Evolutionary conservation across 106 monocot species (phyloP).

Genomic region (Gastrodia elata): DNA sequence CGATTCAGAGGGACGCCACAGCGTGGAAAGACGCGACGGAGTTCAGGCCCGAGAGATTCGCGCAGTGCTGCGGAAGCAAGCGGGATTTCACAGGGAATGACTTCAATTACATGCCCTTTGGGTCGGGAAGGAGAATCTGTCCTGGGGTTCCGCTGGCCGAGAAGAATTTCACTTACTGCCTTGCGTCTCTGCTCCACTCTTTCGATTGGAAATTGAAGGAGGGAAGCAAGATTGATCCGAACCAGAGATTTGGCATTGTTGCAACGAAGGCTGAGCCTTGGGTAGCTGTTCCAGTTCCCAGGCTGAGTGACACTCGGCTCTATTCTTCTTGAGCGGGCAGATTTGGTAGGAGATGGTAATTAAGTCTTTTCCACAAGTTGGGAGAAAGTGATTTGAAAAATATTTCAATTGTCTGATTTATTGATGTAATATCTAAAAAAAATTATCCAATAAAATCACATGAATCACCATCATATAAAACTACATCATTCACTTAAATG

Average conservation of each 20-base stretch:
- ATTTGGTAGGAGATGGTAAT: too few species aligned
- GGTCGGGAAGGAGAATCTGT: conserved; percentile 44
- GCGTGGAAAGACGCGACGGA: conserved; percentile 14
- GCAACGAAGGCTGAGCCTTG: conserved; percentile 29
- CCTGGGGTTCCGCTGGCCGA: conserved; percentile 30
- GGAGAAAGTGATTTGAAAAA: too few species aligned
- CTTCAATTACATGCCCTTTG: conserved; percentile 37
- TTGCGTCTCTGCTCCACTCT: conserved; percentile 38
- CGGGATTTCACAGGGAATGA: conserved; percentile 12
- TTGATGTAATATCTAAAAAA: too few species aligned
- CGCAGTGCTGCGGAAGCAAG: too few species aligned
- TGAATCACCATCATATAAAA: too few species aligned
- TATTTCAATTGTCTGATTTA: too few species aligned
- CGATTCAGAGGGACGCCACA: conserved; percentile 19
- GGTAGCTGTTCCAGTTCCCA: conserved; percentile 23
- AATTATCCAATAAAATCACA: too few species aligned
- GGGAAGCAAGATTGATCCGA: conserved; percentile 20
- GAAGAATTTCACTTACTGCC: conserved; percentile 11
- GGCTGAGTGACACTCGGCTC: conserved; percentile 17
- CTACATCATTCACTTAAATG: too few species aligned
- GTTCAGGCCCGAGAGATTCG: conserved; percentile 14
- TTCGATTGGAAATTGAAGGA: conserved; percentile 48
- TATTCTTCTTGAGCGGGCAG: conserved; percentile 13
- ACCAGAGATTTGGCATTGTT: conserved; percentile 33
- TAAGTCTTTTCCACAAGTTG: too few species aligned